Evolutionary conservation across 2,329 filamentous ascomycete genomes (phyloP).

Genomic region (Lecanicillium sp.): DNA sequence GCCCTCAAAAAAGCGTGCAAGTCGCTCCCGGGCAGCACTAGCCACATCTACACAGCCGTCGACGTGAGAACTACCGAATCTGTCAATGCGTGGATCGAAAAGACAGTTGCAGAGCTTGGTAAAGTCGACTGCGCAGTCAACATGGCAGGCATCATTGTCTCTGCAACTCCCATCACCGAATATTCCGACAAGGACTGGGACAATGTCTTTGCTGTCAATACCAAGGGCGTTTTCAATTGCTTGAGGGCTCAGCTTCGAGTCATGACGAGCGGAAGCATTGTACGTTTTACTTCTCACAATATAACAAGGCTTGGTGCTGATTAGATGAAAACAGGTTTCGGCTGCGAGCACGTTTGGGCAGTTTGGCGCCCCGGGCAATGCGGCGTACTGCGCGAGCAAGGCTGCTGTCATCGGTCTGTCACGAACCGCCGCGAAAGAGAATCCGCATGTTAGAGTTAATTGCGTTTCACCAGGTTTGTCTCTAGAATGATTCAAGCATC

Average conservation of each 20-base stretch:
- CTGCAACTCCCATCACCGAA: constrained; percentile 17
- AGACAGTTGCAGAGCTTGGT: constrained; percentile 25
- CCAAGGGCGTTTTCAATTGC: constrained; percentile 40
- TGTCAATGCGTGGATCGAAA: constrained; percentile 18
- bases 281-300: background rate
- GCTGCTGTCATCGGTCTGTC: constrained; percentile 21
- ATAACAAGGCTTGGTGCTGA: too few relatives aligned
- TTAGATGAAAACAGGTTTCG: constrained; percentile 12
- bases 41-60: constrained; percentile 3
- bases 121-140: constrained; percentile 34
- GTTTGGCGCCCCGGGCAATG: constrained; percentile 19
- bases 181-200: constrained; percentile 33
- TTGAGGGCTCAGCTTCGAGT: constrained; percentile 36
- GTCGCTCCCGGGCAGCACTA: background rate
- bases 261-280: constrained; percentile 16
- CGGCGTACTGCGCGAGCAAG: constrained; percentile 23
- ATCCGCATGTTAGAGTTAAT: constrained; percentile 1
- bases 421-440: constrained; percentile 20
- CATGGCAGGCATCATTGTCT: constrained; percentile 18
- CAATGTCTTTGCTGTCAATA: constrained; percentile 32
- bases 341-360: constrained; percentile 26
- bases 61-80: constrained; percentile 9
- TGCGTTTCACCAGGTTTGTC: constrained; percentile 16
- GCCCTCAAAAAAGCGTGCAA: constrained; percentile 2
- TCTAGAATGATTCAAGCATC: background rate